phyloP scores from a whole-genome alignment of 2,329 filamentous ascomycete genomes.

The Sclerotinia trifoliorum region DNA sequence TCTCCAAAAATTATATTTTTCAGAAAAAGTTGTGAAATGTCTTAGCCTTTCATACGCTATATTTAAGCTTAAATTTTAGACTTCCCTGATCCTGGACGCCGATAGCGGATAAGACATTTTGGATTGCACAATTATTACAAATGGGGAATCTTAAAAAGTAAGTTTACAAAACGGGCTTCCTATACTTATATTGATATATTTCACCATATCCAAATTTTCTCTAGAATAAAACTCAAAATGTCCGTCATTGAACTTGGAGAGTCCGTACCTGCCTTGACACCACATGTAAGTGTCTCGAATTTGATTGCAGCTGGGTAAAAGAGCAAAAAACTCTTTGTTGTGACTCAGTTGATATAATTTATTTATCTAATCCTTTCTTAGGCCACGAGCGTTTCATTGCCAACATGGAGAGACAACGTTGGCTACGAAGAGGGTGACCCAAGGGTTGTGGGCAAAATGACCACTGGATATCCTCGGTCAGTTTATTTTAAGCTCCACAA shows the following conservation, averaged over 20 bases:
- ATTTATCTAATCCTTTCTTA: conserved; percentile 42
- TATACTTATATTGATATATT: neutral
- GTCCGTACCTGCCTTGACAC: conserved; percentile 40
- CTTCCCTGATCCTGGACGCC: conserved; percentile 20
- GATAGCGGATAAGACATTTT: conserved; percentile 25
- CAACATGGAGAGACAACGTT: conserved; percentile 87
- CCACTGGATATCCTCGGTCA: conserved; percentile 84
- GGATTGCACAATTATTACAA: conserved; percentile 9
- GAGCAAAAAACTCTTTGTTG: neutral
- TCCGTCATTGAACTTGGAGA: conserved; percentile 40
- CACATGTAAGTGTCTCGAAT: conserved; percentile 38
- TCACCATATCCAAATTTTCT: neutral
- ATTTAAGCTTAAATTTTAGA: conserved; percentile 25
- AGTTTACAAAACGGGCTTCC: neutral
- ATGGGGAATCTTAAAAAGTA: neutral
- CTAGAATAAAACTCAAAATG: conserved; percentile 30
- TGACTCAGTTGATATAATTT: conserved; percentile 22
- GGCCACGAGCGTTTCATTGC: conserved; percentile 94
- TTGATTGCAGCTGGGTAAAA: neutral
- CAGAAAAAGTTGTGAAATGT: conserved; percentile 17
- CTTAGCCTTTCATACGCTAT: conserved; percentile 7
- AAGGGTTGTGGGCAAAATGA: conserved; percentile 83
- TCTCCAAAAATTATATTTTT: conserved; percentile 22
- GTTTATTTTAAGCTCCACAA: neutral
- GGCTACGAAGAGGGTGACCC: conserved; percentile 90